A percentile compares a stretch with the other conserved stretches of the same genome.
These are phyloP conservation scores for Diutina catenulata DNA, from an alignment of 1,139 yeast genomes.

Conservation along the genomic window DNA sequence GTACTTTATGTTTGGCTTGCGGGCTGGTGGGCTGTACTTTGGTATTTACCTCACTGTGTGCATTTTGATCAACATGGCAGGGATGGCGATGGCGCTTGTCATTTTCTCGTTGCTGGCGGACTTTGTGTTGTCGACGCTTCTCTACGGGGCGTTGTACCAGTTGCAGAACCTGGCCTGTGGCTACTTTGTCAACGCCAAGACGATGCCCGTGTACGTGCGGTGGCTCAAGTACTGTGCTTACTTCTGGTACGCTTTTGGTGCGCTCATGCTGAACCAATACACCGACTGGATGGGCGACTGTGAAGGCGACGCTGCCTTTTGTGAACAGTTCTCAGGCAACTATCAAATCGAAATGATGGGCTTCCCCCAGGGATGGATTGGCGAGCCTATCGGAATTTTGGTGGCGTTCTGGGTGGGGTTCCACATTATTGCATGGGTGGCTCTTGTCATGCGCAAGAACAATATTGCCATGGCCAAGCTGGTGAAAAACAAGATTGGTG, in stretches of 20 bases:
- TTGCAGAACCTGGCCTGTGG: slow-evolving; percentile 5
- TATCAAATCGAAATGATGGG: neutral
- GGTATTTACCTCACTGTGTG: slow-evolving; percentile 4
- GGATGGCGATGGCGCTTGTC: neutral
- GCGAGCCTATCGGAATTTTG: slow-evolving; percentile 50
- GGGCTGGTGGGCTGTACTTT: neutral
- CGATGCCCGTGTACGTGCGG: slow-evolving; percentile 4
- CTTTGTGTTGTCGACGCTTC: neutral
- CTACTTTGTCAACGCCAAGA: slow-evolving; percentile 2
- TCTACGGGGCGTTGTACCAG: slow-evolving; percentile 4
- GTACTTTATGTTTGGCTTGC: slow-evolving; percentile 3
- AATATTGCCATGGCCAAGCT: slow-evolving; percentile 44
- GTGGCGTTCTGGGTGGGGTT: slow-evolving; percentile 52
- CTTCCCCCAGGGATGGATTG: slow-evolving; percentile 30
- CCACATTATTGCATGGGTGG: slow-evolving; percentile 33
- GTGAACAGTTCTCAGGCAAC: neutral
- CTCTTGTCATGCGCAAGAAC: slow-evolving; percentile 34
- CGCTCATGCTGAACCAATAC: neutral
- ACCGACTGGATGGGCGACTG: slow-evolving; percentile 1
- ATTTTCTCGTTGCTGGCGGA: slow-evolving; percentile 3
- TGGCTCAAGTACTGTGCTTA: slow-evolving; percentile 4
- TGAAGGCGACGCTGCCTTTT: neutral
- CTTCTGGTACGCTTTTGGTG: slow-evolving; percentile 5
- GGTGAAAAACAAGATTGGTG: slow-evolving; percentile 22
- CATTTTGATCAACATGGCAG: neutral